Percentiles rank a stretch among this genome's conserved stretches.
Evolutionary conservation across 768 basidiomycete genomes (phyloP).

Genomic region (Dentipellis fragilis): DNA sequence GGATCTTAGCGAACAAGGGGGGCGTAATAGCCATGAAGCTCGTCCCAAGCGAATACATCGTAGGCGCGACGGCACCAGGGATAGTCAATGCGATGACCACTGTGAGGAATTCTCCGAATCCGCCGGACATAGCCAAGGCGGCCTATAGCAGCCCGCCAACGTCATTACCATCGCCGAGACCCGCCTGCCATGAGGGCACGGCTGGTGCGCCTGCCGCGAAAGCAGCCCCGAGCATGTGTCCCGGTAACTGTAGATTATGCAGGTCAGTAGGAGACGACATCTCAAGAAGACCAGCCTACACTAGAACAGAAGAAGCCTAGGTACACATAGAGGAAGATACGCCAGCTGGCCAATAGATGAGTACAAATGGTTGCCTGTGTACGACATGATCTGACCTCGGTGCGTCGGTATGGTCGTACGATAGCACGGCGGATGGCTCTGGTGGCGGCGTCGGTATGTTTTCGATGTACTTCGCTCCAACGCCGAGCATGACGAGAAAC

Average conservation of each 20-base stretch:
- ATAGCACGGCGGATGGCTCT: slow-evolving; percentile 25
- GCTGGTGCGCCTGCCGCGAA: slow-evolving; percentile 32
- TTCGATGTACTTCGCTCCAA: slow-evolving; percentile 26
- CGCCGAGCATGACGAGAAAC: slow-evolving; percentile 28
- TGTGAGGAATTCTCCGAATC: slow-evolving; percentile 37
- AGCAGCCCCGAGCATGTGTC: slow-evolving; percentile 34
- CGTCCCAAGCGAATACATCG: slow-evolving; percentile 46
- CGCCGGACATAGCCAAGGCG: slow-evolving; percentile 27
- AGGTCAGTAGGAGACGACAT: background rate
- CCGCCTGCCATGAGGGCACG: slow-evolving; percentile 29
- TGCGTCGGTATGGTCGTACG: slow-evolving; percentile 32
- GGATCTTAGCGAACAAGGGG: slow-evolving; percentile 24
- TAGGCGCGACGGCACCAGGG: slow-evolving; percentile 46
- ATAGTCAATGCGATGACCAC: slow-evolving; percentile 44
- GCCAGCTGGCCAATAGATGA: slow-evolving; percentile 15
- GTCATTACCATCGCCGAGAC: slow-evolving; percentile 28
- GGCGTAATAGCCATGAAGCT: slow-evolving; percentile 31
- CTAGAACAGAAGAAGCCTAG: slow-evolving; percentile 32
- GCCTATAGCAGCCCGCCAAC: slow-evolving; percentile 35
- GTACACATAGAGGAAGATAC: slow-evolving; percentile 37
- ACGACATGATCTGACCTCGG: slow-evolving; percentile 17
- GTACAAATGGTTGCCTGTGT: background rate
- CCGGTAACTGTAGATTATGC: slow-evolving; percentile 21
- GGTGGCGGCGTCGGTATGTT: slow-evolving; percentile 20
- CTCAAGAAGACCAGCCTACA: slow-evolving; percentile 19